Evolutionary conservation across 2,329 filamentous ascomycete genomes (phyloP).

Genomic region (Sporothrix schenckii): DNA sequence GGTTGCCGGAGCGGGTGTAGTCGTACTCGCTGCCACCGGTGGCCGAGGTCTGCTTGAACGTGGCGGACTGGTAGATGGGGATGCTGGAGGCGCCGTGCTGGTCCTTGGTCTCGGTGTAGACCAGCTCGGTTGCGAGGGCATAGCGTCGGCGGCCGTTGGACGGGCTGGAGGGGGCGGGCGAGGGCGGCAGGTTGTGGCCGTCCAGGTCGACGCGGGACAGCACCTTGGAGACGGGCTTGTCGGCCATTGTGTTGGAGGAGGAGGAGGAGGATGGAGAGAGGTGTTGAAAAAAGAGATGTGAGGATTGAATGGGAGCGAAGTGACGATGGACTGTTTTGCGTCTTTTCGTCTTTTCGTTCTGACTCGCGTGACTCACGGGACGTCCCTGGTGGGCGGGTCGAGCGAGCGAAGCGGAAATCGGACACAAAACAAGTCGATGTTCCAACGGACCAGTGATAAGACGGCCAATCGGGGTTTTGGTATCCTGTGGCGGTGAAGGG

Average conservation of each 20-base stretch:
- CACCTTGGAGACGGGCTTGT: slow-evolving; percentile 53
- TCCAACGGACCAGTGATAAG: not conserved
- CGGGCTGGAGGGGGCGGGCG: slow-evolving; percentile 89
- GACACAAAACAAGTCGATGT: slow-evolving; percentile 13
- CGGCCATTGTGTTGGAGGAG: slow-evolving; percentile 33
- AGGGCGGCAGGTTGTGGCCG: slow-evolving; percentile 83
- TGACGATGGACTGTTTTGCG: not conserved
- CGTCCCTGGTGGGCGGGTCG: slow-evolving; percentile 3
- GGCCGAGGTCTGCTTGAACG: slow-evolving; percentile 90
- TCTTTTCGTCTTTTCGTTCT: not conserved
- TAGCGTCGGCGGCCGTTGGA: slow-evolving; percentile 80
- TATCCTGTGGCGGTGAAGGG: not conserved
- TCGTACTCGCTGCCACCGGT: slow-evolving; percentile 88
- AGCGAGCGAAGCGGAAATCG: not conserved
- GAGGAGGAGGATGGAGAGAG: not conserved
- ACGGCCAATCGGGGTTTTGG: not conserved
- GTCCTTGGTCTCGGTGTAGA: slow-evolving; percentile 93
- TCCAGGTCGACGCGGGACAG: slow-evolving; percentile 72
- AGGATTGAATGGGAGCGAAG: not conserved
- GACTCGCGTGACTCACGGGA: slow-evolving; percentile 23
- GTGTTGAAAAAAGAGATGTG: not conserved
- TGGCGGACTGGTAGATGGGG: slow-evolving; percentile 97
- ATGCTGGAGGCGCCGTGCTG: slow-evolving; percentile 97
- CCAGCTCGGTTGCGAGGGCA: slow-evolving; percentile 91
- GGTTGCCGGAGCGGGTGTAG: slow-evolving; percentile 97